Base-by-base conservation (phyloP, 192 early-diverging fungal genomes). In the Gamsiella multidivaricata region DNA sequence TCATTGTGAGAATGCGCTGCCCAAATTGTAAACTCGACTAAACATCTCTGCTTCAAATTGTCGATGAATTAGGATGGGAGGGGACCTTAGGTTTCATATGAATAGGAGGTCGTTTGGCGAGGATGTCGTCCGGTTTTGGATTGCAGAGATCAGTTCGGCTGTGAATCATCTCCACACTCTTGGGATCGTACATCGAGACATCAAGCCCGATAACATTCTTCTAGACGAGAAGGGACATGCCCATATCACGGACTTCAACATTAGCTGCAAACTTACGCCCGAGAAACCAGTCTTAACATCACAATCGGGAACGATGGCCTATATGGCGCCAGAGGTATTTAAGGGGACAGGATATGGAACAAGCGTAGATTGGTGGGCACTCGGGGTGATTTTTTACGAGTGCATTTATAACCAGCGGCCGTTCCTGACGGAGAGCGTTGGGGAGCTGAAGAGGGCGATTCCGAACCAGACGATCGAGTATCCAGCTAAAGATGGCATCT, bases 341-440 rank as follows among this genome's bases (percentile, higher is more conserved):
- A 82, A 80, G 63, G 83, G 87, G 54, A 73, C 71, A 7, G 95
- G 95, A 2, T 98, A 98, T 82, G 88, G 83, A 12, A 85, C 87
- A 28, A 89, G 88, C n/a, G 93, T 97, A n/a, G 97, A 98, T 80
- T 98, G 95, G 95, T 98, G 97, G 97, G 91, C 91, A 36, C 65
- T 97, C 37, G 97, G 97, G 15, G 89, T 97, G 3, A 84, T 94
- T 25, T 87, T 95, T 76, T 98, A 93, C 83, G 97, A 98, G 79
- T 91, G 93, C 46, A 72, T 96, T 14, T 94, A 91, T 71, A 62
- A 62, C 26, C 52, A 69, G n/a, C 74, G 74, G 3, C 74, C 74
- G 0, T 78, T 78, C 25, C 45, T 50, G 34, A 64, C 54, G 18
- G 74, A 78, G 15, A 78, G 52, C 25, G 64, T 78, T 37, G 36